Percentiles rank a stretch among this genome's conserved stretches.
phyloP scores from a whole-genome alignment of 352 stramenopile species.

The Globisporangium rhizosaccharum region DNA sequence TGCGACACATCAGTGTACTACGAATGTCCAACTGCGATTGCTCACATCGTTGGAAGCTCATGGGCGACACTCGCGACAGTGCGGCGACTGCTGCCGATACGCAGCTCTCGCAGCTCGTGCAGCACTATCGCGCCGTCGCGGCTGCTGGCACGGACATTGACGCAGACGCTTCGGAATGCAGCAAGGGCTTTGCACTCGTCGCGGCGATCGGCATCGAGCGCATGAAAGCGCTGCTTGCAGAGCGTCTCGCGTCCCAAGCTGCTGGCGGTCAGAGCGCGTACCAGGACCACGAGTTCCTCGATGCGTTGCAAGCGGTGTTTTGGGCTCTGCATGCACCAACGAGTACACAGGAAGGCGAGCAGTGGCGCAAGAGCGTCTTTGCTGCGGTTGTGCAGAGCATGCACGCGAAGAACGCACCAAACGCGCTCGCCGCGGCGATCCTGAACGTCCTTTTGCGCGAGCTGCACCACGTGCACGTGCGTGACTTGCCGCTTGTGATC shows the following conservation, averaged over 20 bases:
- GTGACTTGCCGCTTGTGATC: slow-evolving; percentile 21
- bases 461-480: slow-evolving; percentile 27
- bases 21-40: too few species aligned
- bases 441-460: slow-evolving; percentile 25
- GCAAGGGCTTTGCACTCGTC: slow-evolving; percentile 13
- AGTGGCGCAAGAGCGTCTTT: slow-evolving; percentile 21
- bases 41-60: neutral
- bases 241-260: slow-evolving; percentile 16
- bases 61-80: neutral
- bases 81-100: too few species aligned
- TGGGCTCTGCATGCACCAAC: slow-evolving; percentile 24
- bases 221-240: slow-evolving; percentile 19
- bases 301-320: slow-evolving; percentile 29
- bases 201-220: slow-evolving; percentile 18
- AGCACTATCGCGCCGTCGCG: slow-evolving; percentile 15
- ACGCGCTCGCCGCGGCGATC: slow-evolving; percentile 15
- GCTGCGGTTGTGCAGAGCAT: slow-evolving; percentile 20
- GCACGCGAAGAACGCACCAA: slow-evolving; percentile 22
- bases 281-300: slow-evolving; percentile 23
- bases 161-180: neutral
- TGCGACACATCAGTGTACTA: too few species aligned
- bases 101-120: slow-evolving; percentile 22
- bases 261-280: slow-evolving; percentile 26
- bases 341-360: slow-evolving; percentile 15
- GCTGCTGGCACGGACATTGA: slow-evolving; percentile 4